Evolutionary conservation across 768 basidiomycete genomes (phyloP).

Genomic region (Inosperma sp.): DNA sequence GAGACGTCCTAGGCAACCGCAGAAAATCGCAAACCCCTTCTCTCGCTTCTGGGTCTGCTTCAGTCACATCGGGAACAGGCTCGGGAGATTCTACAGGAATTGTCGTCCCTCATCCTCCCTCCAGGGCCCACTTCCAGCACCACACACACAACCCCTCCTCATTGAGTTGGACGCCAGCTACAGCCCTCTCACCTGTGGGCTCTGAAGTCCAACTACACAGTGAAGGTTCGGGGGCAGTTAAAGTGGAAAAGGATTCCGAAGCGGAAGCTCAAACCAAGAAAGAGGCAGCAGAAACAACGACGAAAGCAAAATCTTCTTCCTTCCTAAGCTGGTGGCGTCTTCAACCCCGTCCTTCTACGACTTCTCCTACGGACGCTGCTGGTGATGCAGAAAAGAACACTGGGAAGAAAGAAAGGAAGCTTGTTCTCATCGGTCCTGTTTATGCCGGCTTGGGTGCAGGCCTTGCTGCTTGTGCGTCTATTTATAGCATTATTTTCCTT

Average conservation of each 20-base stretch:
- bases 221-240: no score
- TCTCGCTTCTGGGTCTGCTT: constrained; percentile 11
- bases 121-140: no score
- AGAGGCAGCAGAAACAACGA: constrained; percentile 10
- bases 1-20: constrained; percentile 25
- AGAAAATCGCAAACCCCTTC: constrained; percentile 12
- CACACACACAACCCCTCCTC: no score
- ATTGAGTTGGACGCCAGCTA: no score
- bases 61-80: constrained; percentile 10
- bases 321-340: constrained; percentile 35
- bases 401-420: constrained; percentile 41
- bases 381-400: constrained; percentile 32
- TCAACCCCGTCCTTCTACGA: constrained; percentile 28
- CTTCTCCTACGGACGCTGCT: constrained; percentile 32
- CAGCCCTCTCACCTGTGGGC: no score
- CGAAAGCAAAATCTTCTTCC: neutral
- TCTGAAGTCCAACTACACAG: no score
- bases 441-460: constrained; percentile 68
- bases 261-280: neutral
- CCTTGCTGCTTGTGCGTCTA: constrained; percentile 52
- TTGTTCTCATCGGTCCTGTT: constrained; percentile 59
- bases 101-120: no score
- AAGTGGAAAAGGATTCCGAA: neutral
- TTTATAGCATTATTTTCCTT: constrained; percentile 2
- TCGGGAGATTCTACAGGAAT: neutral